These are phyloP conservation scores for Mycena filopes DNA, from an alignment of 768 basidiomycete species.

Conservation along the genomic window DNA sequence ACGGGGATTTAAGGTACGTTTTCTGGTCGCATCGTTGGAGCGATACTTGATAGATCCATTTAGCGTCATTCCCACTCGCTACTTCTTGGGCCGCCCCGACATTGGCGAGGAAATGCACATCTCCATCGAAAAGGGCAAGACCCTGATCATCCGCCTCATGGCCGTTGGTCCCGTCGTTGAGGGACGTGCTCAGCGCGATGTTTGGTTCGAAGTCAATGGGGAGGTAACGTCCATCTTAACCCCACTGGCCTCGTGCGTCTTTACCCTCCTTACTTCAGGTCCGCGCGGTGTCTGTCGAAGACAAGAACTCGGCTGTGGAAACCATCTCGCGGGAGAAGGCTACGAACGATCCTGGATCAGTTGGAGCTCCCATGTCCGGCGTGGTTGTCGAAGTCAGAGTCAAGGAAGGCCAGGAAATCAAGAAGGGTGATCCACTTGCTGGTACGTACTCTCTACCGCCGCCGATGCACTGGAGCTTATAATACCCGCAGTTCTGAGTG, in stretches of 20 bases:
- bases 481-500: slow-evolving; percentile 77
- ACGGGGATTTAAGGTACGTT: slow-evolving; percentile 89
- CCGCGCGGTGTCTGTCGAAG: slow-evolving; percentile 94
- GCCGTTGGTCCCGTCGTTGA: slow-evolving; percentile 94
- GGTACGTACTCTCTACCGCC: slow-evolving; percentile 60
- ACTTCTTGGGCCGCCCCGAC: slow-evolving; percentile 93
- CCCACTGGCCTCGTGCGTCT: slow-evolving; percentile 20
- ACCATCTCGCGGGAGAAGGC: slow-evolving; percentile 96
- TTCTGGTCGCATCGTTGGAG: slow-evolving; percentile 5
- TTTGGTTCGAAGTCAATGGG: slow-evolving; percentile 98
- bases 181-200: slow-evolving; percentile 92
- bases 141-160: slow-evolving; percentile 94
- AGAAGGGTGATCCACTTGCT: slow-evolving; percentile 96
- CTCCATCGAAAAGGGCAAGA: slow-evolving; percentile 96
- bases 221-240: slow-evolving; percentile 64
- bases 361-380: slow-evolving; percentile 97
- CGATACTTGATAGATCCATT: slow-evolving; percentile 11
- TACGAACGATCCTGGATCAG: slow-evolving; percentile 92
- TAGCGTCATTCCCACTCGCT: slow-evolving; percentile 95
- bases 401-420: slow-evolving; percentile 97
- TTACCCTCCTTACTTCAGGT: slow-evolving; percentile 59
- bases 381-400: slow-evolving; percentile 98
- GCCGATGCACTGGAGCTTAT: slow-evolving; percentile 34
- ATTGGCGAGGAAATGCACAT: slow-evolving; percentile 97
- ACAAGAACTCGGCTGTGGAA: slow-evolving; percentile 97